These are phyloP conservation scores for Corrigiola litoralis DNA, from an alignment of 179 eudicot genomes.

Conservation along the genomic window DNA sequence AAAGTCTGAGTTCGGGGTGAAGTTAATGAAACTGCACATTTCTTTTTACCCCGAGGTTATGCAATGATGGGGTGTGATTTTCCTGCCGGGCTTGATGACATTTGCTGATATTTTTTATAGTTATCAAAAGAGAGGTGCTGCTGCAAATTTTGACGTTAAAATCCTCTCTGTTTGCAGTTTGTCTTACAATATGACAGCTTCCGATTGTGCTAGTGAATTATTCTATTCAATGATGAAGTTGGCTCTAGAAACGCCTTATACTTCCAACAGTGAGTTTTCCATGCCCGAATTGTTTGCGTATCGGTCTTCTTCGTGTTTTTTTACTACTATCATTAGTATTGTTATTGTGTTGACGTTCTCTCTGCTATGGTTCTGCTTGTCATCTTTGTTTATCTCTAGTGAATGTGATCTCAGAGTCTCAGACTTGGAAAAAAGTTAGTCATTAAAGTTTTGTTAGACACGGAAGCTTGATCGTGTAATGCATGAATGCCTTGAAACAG, in stretches of 20 bases:
- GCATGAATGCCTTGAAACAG: neutral
- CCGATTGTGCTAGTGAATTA: slow-evolving; percentile 86
- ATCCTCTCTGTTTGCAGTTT: slow-evolving; percentile 44
- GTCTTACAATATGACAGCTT: slow-evolving; percentile 74
- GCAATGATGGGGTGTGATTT: too few species aligned
- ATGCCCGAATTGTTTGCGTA: neutral
- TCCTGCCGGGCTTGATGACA: too few species aligned
- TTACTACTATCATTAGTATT: too few species aligned
- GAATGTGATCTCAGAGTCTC: too few species aligned
- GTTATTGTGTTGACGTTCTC: too few species aligned
- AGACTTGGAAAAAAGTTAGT: too few species aligned
- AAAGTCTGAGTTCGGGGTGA: too few species aligned
- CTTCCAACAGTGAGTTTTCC: slow-evolving; percentile 54
- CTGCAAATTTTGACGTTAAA: neutral
- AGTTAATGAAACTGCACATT: too few species aligned
- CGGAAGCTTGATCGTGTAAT: neutral
- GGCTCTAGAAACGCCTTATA: slow-evolving; percentile 60
- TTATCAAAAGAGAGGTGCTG: neutral
- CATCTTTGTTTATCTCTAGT: too few species aligned
- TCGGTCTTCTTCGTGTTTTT: neutral
- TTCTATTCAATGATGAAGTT: slow-evolving; percentile 81
- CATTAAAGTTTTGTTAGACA: neutral
- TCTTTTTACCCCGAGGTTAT: too few species aligned
- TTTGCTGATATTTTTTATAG: too few species aligned
- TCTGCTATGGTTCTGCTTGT: neutral